Evolutionary conservation across 768 basidiomycete species (phyloP).

Genomic region (Kwoniella europaea): DNA sequence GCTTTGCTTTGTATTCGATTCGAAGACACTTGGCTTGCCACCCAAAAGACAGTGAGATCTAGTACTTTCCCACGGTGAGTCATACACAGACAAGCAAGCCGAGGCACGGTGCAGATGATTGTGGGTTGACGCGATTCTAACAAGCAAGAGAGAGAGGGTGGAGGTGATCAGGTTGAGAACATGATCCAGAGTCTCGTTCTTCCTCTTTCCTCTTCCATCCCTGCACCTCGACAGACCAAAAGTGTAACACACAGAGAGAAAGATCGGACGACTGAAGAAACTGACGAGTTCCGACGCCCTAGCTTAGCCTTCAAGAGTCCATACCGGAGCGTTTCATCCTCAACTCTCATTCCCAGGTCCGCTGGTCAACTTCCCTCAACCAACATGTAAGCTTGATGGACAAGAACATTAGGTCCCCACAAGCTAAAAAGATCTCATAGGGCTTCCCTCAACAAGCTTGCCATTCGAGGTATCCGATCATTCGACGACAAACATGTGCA

Average conservation of each 20-base stretch:
- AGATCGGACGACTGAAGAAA: no score
- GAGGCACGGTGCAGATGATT: background rate
- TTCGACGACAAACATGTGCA: slow-evolving; percentile 95
- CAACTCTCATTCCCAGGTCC: background rate
- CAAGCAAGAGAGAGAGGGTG: slow-evolving; percentile 7
- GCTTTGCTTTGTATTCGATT: background rate
- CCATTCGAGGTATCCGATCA: slow-evolving; percentile 86
- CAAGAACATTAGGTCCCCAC: background rate
- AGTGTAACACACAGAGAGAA: background rate
- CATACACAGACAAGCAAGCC: no score
- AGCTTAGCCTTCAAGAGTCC: no score
- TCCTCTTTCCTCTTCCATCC: background rate
- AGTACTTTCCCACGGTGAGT: slow-evolving; percentile 19
- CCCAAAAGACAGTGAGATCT: background rate
- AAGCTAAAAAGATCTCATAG: slow-evolving; percentile 36
- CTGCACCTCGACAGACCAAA: background rate
- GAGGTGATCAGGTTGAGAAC: slow-evolving; percentile 18
- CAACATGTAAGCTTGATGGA: background rate
- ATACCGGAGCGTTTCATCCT: no score
- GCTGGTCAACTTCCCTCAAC: background rate
- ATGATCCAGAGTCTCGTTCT: background rate
- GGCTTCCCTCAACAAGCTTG: slow-evolving; percentile 89
- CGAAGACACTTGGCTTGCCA: slow-evolving; percentile 10
- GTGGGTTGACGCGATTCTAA: slow-evolving; percentile 21
- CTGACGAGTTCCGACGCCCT: no score